Evolutionary conservation across 805 yeast species (phyloP), one percentile per base, ranked within the genome.

Genomic region (Hanseniaspora meyeri): DNA sequence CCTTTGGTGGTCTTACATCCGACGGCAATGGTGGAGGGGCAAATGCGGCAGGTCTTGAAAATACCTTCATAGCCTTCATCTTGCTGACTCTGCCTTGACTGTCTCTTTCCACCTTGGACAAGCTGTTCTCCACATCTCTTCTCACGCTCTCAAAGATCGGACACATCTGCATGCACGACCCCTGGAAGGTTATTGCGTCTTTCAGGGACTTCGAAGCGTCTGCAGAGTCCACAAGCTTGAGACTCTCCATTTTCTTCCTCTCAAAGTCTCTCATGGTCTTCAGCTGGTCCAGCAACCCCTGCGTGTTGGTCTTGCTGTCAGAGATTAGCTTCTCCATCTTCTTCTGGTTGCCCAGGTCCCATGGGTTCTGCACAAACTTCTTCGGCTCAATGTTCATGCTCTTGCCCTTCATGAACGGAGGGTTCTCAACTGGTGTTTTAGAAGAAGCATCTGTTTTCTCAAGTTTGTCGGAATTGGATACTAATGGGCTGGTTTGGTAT

Each of bases 1-100:
- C 73, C 55, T 76, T 77, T 0, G 99, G 98, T 1, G 98, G 96
- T 59, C 99, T 76, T 3, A 93, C 99, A 67, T 93, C 98, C 1
- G 97, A 88, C 0, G 98, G 99, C 58, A 93, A 72, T 2, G 97
- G 95, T 1, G 97, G 97, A 1, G 96, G 95, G 62, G 93, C 96
- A 7, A 97, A 98, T 0, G 97, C 97, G 17, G 95, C 96, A 0
- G 99, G 97, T 62, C 99, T 75, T 24, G 95, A 85, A 66, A 93
- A 93, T 1, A 96, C 95, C 69, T 93, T 93, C 7, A 93, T 78
- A 0, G 97, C 96, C 47, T 74, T 72, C 0, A 64, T 64, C 32
- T 78, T 67, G 0, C 87, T 75, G 6, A 88, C 83, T 59, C 72
- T 76, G 4, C 80, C 80, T 2, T 80, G 74, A 4, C 1, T 11